Percentiles rank a stretch among this genome's conserved stretches.
phyloP scores from a whole-genome alignment of 768 basidiomycete genomes.

The Lactarius tabidus region DNA sequence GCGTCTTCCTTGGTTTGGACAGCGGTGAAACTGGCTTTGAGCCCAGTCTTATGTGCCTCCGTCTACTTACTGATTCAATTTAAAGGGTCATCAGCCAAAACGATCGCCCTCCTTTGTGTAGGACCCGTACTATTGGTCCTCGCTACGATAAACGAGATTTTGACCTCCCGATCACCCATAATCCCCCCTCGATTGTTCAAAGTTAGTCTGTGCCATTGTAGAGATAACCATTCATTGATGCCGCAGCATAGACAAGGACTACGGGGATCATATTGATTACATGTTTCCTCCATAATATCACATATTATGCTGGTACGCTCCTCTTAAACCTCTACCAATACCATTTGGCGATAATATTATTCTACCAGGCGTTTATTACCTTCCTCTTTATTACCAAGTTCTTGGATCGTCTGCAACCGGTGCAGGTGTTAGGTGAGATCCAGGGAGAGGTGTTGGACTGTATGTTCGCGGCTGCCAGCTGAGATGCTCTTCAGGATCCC shows the following conservation, averaged over 20 bases:
- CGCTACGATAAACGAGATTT: slow-evolving; percentile 54
- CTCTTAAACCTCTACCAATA: neutral
- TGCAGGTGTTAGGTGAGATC: slow-evolving; percentile 56
- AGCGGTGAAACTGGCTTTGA: slow-evolving; percentile 62
- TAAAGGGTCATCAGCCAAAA: slow-evolving; percentile 54
- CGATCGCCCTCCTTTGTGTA: slow-evolving; percentile 58
- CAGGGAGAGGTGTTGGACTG: neutral
- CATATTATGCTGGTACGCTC: slow-evolving; percentile 50
- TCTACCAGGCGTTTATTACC: slow-evolving; percentile 51
- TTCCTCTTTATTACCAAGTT: slow-evolving; percentile 76
- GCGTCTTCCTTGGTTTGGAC: slow-evolving; percentile 68
- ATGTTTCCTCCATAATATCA: slow-evolving; percentile 58
- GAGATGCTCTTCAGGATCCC: slow-evolving; percentile 47
- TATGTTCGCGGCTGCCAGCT: neutral
- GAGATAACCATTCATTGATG: neutral
- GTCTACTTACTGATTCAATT: neutral
- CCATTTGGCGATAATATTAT: neutral
- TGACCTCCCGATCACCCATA: slow-evolving; percentile 63
- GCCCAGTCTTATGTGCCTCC: slow-evolving; percentile 28
- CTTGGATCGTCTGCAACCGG: slow-evolving; percentile 70
- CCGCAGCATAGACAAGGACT: slow-evolving; percentile 59
- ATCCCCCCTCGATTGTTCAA: slow-evolving; percentile 73
- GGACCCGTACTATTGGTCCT: slow-evolving; percentile 51
- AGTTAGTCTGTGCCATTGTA: slow-evolving; percentile 34
- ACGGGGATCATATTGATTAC: slow-evolving; percentile 56